Evolutionary conservation across 805 yeast genomes (phyloP).

Genomic region (Vanderwaltozyma polyspora): DNA sequence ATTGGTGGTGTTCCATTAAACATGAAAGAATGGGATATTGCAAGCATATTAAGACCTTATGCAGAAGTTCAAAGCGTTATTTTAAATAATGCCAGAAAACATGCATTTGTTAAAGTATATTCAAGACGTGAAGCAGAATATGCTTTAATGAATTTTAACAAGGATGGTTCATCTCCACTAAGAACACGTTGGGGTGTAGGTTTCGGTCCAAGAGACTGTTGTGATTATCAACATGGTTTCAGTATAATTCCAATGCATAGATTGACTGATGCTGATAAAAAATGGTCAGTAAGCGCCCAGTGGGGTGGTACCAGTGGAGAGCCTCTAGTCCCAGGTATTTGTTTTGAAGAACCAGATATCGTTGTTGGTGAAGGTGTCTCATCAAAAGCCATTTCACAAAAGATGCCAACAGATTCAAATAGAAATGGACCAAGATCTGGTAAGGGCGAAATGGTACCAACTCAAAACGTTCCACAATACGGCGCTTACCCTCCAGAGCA

Average conservation of each 20-base stretch:
- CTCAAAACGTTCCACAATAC: conserved; percentile 22
- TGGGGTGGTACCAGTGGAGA: conserved; percentile 97
- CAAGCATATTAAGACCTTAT: conserved; percentile 62
- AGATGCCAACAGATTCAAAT: conserved; percentile 84
- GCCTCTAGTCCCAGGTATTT: conserved; percentile 66
- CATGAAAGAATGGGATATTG: conserved; percentile 67
- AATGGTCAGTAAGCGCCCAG: conserved; percentile 83
- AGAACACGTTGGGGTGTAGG: conserved; percentile 99
- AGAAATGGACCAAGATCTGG: conserved; percentile 72
- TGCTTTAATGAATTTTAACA: conserved; percentile 61
- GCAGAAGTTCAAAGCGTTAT: conserved; percentile 90
- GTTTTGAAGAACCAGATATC: conserved; percentile 94
- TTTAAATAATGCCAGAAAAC: conserved; percentile 78
- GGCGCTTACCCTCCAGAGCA: conserved; percentile 5
- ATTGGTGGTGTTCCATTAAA: conserved; percentile 85
- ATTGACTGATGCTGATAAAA: conserved; percentile 85
- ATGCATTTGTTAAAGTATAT: conserved; percentile 91
- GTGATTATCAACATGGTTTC: conserved; percentile 85
- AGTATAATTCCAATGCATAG: conserved; percentile 79
- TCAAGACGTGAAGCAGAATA: conserved; percentile 86
- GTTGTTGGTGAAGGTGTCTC: conserved; percentile 92
- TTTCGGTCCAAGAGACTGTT: conserved; percentile 96
- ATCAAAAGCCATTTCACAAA: conserved; percentile 80
- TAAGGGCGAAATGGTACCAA: conserved; percentile 22
- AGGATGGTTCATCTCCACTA: conserved; percentile 49